These are phyloP conservation scores for Hymenoscyphus infarciens DNA, from an alignment of 2,329 filamentous ascomycete species.

Conservation along the genomic window DNA sequence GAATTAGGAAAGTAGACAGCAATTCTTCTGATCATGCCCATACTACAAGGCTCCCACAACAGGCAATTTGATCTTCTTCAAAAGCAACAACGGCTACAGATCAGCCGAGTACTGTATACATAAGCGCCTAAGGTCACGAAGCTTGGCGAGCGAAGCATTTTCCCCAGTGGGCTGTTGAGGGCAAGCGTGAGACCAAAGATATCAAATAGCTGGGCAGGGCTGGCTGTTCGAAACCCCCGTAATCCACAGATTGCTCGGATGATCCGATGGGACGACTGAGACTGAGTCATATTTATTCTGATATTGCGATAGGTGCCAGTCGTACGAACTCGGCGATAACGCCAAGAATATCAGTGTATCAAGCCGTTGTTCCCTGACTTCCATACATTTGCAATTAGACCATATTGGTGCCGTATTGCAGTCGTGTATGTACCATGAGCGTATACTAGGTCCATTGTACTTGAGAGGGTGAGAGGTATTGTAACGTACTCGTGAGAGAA, in stretches of 20 bases:
- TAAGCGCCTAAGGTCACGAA: not conserved
- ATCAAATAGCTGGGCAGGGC: not conserved
- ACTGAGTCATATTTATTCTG: not conserved
- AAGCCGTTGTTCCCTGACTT: not conserved
- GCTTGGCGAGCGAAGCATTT: not conserved
- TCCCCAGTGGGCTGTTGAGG: not conserved
- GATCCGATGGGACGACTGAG: not conserved
- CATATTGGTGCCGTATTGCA: not conserved
- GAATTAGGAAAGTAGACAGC: not conserved
- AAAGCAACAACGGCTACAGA: not conserved
- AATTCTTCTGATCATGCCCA: not conserved
- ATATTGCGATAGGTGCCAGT: not conserved
- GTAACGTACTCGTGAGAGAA: too few relatives aligned
- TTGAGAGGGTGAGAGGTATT: not conserved
- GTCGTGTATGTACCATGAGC: not conserved
- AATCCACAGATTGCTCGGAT: not conserved
- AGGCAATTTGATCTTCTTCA: not conserved
- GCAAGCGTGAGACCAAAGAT: not conserved
- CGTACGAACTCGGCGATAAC: not conserved
- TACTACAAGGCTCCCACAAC: not conserved
- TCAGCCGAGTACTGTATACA: not conserved
- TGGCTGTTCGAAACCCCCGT: not conserved
- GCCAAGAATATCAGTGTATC: constrained; percentile 1
- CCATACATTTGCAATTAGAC: not conserved
- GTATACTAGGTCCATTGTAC: not conserved